Base-by-base conservation (phyloP, 2,329 filamentous ascomycete species). In the Fusarium paranaense region DNA sequence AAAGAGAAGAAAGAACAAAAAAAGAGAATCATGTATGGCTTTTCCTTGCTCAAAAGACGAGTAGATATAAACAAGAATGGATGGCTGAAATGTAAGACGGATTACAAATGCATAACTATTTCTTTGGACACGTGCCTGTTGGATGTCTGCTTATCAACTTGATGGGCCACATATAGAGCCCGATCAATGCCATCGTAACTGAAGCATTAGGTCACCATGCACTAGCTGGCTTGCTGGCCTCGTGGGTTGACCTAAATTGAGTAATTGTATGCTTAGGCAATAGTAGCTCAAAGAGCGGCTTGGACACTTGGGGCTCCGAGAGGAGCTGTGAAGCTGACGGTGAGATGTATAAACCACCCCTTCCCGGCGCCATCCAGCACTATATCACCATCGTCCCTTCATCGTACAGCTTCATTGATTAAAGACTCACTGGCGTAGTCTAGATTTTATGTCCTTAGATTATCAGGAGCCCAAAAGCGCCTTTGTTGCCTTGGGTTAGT, bases 1-100 rank as follows among this genome's bases (percentile, higher is more conserved):
- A n/a, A 58, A 35, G 33, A n/a, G 18, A 57, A 56, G 52, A 33
- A 27, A 47, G 45, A 35, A 57, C 42, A 10, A 58, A 45, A 62
- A 54, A 20, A 52, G 45, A 6, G 30, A 58, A 52, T 40, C 30
- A 27, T 64, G 20, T 22, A 13, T 22, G 42, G 7, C 11, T 10
- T 58, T 38, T 35, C 20, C 35, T 32, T 57, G 37, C n/a, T 57
- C 22, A 50, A 60, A 66, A 64, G 50, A 8, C 5, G 22, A 38
- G 11, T 67, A 70, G 60, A 65, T 25, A 62, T 37, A 50, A 71
- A 25, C 27, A 30, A 35, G 59, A 63, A 50, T 22, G 47, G 18
- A 56, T 18, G 35, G 38, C 14, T 38, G 35, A 18, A 22, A 33
- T 30, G 37, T 25, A 25, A 60, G 37, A 60, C 20, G 59, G 32